These are phyloP conservation scores for Xylaria sp. DNA, from an alignment of 2,329 filamentous ascomycete genomes.

Conservation along the genomic window DNA sequence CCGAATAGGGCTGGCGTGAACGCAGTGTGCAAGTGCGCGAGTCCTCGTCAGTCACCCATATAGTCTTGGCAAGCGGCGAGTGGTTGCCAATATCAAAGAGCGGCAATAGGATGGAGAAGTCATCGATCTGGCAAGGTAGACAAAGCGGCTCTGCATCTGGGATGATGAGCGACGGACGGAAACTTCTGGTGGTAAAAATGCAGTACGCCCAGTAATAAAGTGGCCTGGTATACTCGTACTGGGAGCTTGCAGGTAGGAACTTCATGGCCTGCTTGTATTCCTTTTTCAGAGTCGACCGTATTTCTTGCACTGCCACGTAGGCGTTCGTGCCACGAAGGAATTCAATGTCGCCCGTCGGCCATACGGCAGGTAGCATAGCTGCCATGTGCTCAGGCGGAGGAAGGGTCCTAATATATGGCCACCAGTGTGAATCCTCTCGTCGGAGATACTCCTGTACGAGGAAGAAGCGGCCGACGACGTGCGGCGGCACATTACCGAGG, in stretches of 20 bases:
- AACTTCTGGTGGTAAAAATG: conserved; percentile 73
- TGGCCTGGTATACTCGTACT: conserved; percentile 54
- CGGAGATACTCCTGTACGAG: conserved; percentile 74
- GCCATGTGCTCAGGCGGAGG: conserved; percentile 66
- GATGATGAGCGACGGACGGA: conserved; percentile 68
- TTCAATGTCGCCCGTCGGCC: conserved; percentile 68
- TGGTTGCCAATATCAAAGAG: conserved; percentile 80
- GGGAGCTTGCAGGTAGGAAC: conserved; percentile 51
- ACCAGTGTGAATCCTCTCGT: conserved; percentile 70
- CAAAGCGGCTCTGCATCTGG: conserved; percentile 50
- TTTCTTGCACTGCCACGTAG: conserved; percentile 50
- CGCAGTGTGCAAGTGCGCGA: conserved; percentile 55
- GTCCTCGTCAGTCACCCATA: conserved; percentile 64
- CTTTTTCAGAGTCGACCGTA: conserved; percentile 56
- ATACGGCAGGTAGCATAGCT: conserved; percentile 70
- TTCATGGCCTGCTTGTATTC: conserved; percentile 59
- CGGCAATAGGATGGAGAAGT: conserved; percentile 75
- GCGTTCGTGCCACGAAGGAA: conserved; percentile 56
- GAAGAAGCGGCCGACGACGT: conserved; percentile 74
- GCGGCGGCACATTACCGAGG: conserved; percentile 60
- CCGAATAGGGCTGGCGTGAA: conserved; percentile 55
- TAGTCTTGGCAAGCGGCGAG: conserved; percentile 63
- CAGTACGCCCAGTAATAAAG: conserved; percentile 73
- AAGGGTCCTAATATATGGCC: conserved; percentile 72
- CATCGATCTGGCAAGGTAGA: conserved; percentile 59